phyloP scores from a whole-genome alignment of 2,329 filamentous ascomycete genomes.

The Furcasterigmium furcatum region DNA sequence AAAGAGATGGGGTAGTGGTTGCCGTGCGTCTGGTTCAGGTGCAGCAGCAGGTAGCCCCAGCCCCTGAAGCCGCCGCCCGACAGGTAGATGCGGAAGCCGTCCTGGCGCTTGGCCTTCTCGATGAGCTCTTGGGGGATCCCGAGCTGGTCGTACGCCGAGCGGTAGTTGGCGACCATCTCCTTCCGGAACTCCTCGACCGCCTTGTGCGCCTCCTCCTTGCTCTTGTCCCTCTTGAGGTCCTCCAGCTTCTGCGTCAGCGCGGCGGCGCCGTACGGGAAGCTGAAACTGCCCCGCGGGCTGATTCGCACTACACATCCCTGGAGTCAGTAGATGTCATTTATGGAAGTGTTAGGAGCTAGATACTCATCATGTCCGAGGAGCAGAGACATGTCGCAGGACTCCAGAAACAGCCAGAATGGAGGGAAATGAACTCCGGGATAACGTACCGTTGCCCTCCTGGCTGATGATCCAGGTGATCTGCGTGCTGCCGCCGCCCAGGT shows the following conservation, averaged over 20 bases:
- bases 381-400: too few species aligned
- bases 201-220: conserved; percentile 32
- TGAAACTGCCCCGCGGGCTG: conserved; percentile 54
- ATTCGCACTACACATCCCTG: too few species aligned
- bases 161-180: conserved; percentile 51
- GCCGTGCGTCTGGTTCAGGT: conserved; percentile 55
- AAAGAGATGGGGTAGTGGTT: conserved; percentile 66
- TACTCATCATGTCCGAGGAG: too few species aligned
- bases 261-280: conserved; percentile 68
- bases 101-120: conserved; percentile 34
- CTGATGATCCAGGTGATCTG: conserved; percentile 66
- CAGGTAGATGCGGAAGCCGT: conserved; percentile 59
- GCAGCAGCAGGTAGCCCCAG: conserved; percentile 64
- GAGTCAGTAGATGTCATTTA: too few species aligned
- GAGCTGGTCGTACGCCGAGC: conserved; percentile 47
- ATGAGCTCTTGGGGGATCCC: conserved; percentile 49
- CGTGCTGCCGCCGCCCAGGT: conserved; percentile 67
- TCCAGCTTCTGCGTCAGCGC: conserved; percentile 56
- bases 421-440: too few species aligned
- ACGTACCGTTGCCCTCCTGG: conserved; percentile 39
- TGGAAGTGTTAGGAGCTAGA: too few species aligned
- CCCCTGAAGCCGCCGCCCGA: conserved; percentile 70
- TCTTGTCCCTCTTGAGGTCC: conserved; percentile 34
- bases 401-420: too few species aligned
- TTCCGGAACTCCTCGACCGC: conserved; percentile 39